phyloP scores from a whole-genome alignment of 192 early-diverging fungal genomes.

The Coemansia sp. region DNA sequence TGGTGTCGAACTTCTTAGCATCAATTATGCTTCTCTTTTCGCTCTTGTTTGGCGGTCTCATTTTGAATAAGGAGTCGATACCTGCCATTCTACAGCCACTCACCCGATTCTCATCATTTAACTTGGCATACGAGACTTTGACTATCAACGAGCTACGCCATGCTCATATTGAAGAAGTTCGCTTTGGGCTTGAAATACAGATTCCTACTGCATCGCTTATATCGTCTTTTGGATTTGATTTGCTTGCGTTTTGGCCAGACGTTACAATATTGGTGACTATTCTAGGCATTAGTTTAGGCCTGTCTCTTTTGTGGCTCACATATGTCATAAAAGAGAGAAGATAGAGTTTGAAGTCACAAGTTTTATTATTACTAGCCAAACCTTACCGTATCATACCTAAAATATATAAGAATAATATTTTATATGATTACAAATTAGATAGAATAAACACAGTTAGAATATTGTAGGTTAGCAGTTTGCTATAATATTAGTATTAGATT shows the following conservation, averaged over 20 bases:
- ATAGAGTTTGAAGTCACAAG: slow-evolving; percentile 25
- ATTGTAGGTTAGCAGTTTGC: too few species aligned
- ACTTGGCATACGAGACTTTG: slow-evolving; percentile 86
- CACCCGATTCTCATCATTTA: slow-evolving; percentile 72
- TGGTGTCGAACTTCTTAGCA: slow-evolving; percentile 73
- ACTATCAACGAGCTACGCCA: slow-evolving; percentile 87
- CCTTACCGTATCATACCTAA: not conserved
- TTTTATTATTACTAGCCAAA: not conserved
- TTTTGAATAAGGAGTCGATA: slow-evolving; percentile 86
- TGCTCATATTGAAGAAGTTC: slow-evolving; percentile 73
- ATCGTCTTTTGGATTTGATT: slow-evolving; percentile 86
- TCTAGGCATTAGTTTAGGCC: slow-evolving; percentile 61
- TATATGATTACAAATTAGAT: not conserved
- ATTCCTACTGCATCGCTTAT: slow-evolving; percentile 83
- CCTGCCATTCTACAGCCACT: slow-evolving; percentile 66
- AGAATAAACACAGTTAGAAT: not conserved
- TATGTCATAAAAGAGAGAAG: slow-evolving; percentile 79
- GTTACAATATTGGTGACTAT: slow-evolving; percentile 63
- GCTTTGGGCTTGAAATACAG: slow-evolving; percentile 81
- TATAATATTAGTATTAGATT: too few species aligned
- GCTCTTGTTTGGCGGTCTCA: slow-evolving; percentile 86
- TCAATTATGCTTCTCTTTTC: slow-evolving; percentile 84
- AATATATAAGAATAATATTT: not conserved
- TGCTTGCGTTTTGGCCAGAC: slow-evolving; percentile 80
- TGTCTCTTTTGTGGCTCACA: slow-evolving; percentile 77